Base-by-base conservation (phyloP, 305 asterid genomes). In the Fraxinus velutina region DNA sequence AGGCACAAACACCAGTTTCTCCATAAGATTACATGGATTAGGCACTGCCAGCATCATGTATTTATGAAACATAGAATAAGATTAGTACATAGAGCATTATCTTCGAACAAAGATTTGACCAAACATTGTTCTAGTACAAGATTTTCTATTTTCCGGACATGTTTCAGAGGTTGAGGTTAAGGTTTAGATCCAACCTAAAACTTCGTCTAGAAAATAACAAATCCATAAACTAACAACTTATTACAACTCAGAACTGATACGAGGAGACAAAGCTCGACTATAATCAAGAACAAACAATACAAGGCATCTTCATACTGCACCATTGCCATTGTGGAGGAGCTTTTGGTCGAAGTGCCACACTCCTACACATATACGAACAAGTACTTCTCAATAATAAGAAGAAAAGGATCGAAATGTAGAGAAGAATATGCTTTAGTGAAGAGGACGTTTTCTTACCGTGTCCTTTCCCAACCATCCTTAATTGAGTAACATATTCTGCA, bases 391-490 rank as follows among this genome's bases (percentile, higher is more conserved):
- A 8, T 32, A 57, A 57, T 57, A 57, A 19, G 29, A 57, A 19
- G 22, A 27, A 17, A 6, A 1, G 6, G 29, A 13, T 22, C n/a
- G 13, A 32, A 64, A 19, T 6, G 36, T 21, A 24, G 37, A 8
- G 77, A 55, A 22, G 52, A 73, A 66, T 24, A 72, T 77, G 76
- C 55, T 19, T 2, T 15, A 32, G 50, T 15, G 77, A 66, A 22
- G 42, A 73, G 75, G 36, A 9, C 0, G 6, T 64, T 19, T 30
- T 79, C 86, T 4, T 92, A 93, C 99, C 98, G 6, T 92, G 97
- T 80, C 97, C 99, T 87, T 95, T 93, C 66, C 98, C 99, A 66
- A 93, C 92, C 92, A 91, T 91, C 84, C 97, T 91, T 87, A 95
- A 77, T 55, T 95, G 98, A 82, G 97, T 85, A 37, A 93, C 90